These are phyloP conservation scores for Phytomonas francai DNA, from an alignment of 208 protist genomes.

Conservation along the genomic window DNA sequence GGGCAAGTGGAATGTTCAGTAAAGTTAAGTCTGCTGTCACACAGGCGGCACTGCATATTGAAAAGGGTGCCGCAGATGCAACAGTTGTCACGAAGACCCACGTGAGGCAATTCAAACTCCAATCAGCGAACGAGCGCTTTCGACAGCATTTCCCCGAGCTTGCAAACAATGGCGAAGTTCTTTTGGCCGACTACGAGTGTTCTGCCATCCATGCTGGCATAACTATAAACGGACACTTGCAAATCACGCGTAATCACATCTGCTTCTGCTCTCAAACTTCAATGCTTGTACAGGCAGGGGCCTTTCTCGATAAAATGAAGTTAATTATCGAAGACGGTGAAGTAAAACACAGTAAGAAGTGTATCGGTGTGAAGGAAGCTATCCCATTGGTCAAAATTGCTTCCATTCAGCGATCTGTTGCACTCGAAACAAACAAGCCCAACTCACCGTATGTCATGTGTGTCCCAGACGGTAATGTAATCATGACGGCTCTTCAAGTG, in stretches of 20 bases:
- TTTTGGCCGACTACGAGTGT: conserved; percentile 63
- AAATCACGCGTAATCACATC: conserved; percentile 57
- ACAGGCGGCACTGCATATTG: conserved; percentile 30
- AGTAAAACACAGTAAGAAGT: conserved; percentile 1
- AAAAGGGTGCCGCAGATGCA: conserved; percentile 43
- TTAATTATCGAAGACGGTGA: neutral
- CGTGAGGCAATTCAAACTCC: conserved; percentile 48
- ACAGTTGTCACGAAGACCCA: conserved; percentile 35
- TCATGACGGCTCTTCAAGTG: conserved; percentile 62
- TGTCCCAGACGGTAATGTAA: conserved; percentile 46
- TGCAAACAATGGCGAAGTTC: conserved; percentile 35
- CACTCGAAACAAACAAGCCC: conserved; percentile 42
- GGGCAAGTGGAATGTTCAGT: conserved; percentile 18
- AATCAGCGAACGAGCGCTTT: conserved; percentile 53
- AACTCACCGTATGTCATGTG: conserved; percentile 56
- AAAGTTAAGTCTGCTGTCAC: conserved; percentile 22
- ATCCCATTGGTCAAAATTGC: conserved; percentile 52
- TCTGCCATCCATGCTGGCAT: conserved; percentile 44
- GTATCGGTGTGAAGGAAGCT: conserved; percentile 34
- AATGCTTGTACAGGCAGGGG: conserved; percentile 16
- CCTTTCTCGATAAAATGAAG: conserved; percentile 7
- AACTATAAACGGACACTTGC: conserved; percentile 34
- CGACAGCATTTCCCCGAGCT: conserved; percentile 48
- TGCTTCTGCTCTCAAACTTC: conserved; percentile 48
- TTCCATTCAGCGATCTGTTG: conserved; percentile 50